These are phyloP conservation scores for Lonicera japonica DNA, from an alignment of 129 eudicot genomes.

Conservation along the genomic window DNA sequence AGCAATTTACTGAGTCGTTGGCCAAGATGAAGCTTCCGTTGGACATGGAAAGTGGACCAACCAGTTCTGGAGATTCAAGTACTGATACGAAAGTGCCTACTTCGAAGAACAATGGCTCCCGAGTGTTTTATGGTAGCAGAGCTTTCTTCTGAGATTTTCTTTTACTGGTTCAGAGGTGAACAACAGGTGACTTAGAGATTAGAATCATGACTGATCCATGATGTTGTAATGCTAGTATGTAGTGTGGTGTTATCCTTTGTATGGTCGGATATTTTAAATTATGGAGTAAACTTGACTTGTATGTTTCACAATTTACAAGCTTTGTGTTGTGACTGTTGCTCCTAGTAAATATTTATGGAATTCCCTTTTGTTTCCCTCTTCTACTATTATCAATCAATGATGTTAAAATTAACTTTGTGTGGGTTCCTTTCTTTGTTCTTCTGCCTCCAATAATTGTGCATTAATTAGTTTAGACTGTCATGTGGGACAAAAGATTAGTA, in stretches of 20 bases:
- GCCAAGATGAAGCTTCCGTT: conserved; percentile 97
- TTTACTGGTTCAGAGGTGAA: conserved; percentile 6
- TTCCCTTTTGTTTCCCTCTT: background rate
- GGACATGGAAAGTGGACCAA: conserved; percentile 61
- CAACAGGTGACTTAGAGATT: conserved; percentile 45
- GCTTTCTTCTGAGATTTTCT: conserved; percentile 76
- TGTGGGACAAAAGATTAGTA: background rate
- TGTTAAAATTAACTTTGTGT: background rate
- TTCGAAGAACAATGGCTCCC: conserved; percentile 65
- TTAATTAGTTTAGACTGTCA: background rate
- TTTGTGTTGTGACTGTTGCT: conserved; percentile 10
- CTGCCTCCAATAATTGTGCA: background rate
- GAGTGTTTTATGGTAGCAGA: conserved; percentile 94
- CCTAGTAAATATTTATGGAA: conserved; percentile 1
- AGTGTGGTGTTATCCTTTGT: conserved; percentile 3
- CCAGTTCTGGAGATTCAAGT: conserved; percentile 75
- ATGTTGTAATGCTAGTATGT: background rate
- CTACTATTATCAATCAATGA: background rate
- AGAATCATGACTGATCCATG: conserved; percentile 34
- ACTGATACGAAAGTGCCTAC: conserved; percentile 55
- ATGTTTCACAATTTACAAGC: conserved; percentile 13
- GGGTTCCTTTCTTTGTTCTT: conserved; percentile 7
- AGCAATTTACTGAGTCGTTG: conserved; percentile 92
- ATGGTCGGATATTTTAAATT: conserved; percentile 19
- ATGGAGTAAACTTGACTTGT: conserved; percentile 16